These are phyloP conservation scores for Echeveria elegans DNA, from an alignment of 164 flowering plant genomes.

Conservation along the genomic window DNA sequence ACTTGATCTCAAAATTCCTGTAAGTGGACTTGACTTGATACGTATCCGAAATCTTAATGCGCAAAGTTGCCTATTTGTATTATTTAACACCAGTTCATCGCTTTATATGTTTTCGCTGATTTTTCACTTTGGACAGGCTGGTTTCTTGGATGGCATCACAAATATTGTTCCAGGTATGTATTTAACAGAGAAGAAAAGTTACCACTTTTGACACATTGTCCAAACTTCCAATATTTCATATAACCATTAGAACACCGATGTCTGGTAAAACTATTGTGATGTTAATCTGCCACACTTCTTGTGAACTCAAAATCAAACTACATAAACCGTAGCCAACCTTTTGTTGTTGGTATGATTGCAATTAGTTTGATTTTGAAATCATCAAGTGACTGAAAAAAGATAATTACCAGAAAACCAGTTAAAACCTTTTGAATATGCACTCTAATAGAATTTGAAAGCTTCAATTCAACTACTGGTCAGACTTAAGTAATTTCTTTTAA, in stretches of 20 bases:
- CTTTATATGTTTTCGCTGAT: neutral
- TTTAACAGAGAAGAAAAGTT: neutral
- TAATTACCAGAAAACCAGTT: neutral
- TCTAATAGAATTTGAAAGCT: too few relatives aligned
- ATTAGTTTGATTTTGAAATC: neutral
- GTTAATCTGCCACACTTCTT: neutral
- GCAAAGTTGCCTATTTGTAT: neutral
- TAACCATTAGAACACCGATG: too few relatives aligned
- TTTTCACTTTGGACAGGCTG: slow-evolving; percentile 50
- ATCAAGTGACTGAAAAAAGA: neutral
- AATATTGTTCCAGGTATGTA: slow-evolving; percentile 78
- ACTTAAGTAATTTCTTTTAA: too few relatives aligned
- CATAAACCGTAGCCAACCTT: neutral
- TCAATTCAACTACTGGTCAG: too few relatives aligned
- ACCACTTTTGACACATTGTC: neutral
- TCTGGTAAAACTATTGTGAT: too few relatives aligned
- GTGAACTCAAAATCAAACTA: neutral
- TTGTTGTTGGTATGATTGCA: neutral
- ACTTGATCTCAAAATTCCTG: slow-evolving; percentile 86
- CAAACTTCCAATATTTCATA: neutral
- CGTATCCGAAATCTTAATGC: neutral
- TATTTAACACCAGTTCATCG: neutral
- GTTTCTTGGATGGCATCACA: slow-evolving; percentile 84
- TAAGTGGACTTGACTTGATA: slow-evolving; percentile 28
- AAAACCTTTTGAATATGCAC: too few relatives aligned